Conservation (phyloP, 148 eudicot genomes). For the Silene conica region DNA sequence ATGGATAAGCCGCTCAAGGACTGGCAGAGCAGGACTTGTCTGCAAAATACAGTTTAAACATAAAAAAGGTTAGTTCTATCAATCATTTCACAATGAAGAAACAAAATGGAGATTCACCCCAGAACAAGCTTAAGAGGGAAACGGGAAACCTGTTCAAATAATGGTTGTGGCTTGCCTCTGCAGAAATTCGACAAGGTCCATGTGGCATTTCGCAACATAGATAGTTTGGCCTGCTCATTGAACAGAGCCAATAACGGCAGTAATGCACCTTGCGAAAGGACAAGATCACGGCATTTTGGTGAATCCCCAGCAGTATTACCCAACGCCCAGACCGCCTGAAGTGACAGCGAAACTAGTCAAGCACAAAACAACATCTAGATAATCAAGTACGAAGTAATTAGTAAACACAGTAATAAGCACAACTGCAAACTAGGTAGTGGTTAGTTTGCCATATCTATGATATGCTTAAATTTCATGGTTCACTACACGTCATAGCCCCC, state of each 20-base stretch:
- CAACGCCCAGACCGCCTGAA: slow-evolving; percentile 84
- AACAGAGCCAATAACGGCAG: slow-evolving; percentile 66
- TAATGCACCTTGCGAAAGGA: slow-evolving; percentile 64
- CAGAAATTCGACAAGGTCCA: slow-evolving; percentile 94
- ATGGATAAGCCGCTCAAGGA: slow-evolving; percentile 64
- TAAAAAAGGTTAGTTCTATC: slow-evolving; percentile 5
- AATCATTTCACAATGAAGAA: background rate
- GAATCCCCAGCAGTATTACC: slow-evolving; percentile 92
- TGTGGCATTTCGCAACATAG: slow-evolving; percentile 83
- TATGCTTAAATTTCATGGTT: background rate
- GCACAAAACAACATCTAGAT: background rate
- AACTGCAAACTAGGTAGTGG: background rate
- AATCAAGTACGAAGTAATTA: background rate
- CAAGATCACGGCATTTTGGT: slow-evolving; percentile 86
- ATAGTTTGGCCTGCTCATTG: slow-evolving; percentile 67
- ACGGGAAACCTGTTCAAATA: slow-evolving; percentile 60
- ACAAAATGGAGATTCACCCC: background rate
- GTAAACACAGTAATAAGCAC: background rate
- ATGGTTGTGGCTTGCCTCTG: slow-evolving; percentile 87
- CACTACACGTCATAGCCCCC: background rate
- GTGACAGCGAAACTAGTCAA: background rate
- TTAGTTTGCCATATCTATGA: background rate
- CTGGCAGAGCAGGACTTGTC: slow-evolving; percentile 75
- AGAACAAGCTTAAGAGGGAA: background rate
- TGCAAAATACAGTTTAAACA: slow-evolving; percentile 15